Conservation (phyloP, 768 basidiomycete species). For the Cystobasidium onofrii region DNA sequence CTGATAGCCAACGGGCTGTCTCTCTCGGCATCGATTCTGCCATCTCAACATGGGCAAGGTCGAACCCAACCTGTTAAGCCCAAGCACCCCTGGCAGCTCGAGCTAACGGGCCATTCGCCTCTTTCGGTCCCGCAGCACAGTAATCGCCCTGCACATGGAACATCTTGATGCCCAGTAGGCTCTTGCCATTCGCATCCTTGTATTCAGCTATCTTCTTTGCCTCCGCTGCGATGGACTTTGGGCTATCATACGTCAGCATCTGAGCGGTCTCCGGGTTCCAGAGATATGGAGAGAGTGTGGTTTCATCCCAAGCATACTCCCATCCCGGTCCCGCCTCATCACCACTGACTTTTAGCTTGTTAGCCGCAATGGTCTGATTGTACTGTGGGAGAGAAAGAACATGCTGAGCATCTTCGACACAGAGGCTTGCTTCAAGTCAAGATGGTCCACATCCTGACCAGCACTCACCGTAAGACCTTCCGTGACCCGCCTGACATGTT, state of each 20-base stretch:
- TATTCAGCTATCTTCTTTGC: neutral
- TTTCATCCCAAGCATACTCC: neutral
- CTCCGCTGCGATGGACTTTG: neutral
- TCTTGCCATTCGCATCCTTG: neutral
- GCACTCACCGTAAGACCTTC: no score
- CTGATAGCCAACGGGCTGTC: no score
- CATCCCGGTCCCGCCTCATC: neutral
- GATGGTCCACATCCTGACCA: no score
- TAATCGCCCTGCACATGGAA: neutral
- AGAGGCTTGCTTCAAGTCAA: no score
- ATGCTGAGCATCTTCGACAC: no score
- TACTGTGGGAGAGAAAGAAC: no score
- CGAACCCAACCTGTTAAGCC: neutral
- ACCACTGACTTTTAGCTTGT: neutral
- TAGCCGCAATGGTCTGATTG: neutral
- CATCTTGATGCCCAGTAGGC: neutral
- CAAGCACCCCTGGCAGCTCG: neutral
- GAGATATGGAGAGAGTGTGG: neutral
- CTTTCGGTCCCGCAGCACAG: no score
- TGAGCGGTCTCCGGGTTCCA: neutral
- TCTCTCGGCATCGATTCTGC: no score
- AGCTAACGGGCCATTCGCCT: neutral
- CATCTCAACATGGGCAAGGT: no score
- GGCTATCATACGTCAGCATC: neutral
- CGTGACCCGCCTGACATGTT: no score